Base-by-base conservation (phyloP, 2,329 filamentous ascomycete species). In the Bipolaris cookei region DNA sequence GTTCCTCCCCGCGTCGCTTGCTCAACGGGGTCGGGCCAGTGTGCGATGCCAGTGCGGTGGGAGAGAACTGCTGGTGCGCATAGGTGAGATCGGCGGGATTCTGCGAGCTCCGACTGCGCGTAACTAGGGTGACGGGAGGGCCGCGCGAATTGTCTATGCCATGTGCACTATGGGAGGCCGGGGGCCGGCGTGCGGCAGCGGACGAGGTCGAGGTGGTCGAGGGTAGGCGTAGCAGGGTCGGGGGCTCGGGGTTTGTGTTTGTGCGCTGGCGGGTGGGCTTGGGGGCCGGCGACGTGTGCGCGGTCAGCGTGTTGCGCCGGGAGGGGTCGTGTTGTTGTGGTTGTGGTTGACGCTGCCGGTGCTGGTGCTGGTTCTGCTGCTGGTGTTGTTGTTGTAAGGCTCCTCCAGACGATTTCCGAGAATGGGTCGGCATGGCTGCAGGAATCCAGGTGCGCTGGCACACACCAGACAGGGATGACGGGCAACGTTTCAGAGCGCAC, bases 101-200 rank as follows among this genome's bases (percentile, higher is more conserved):
- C 54, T 70, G 72, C 39, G 68, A 58, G 51, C 30, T 48, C 8
- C 56, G 39, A 32, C 68, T 60, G 64, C 74, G 72, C 58, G 69
- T 82, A 57, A 81, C 79, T 56, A 82, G 76, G n/a, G 81, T 78
- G 56, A 82, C 79, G 49, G 81, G 81, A 43, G 82, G 81, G 57
- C 81, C 82, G 66, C 77, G 73, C 54, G 76, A 78, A 28, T 79
- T 81, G 68, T 81, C 79, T 75, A 83, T 81, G 65, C 81, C 80
- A 77, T 80, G 76, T 51, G 77, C 79, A 63, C 78, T 81, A 61
- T 77, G 77, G 46, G 80, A 82, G 21, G 80, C 80, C 38, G 81
- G 81, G 28, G 80, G 76, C 62, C 77, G 71, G 71, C 75, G 75
- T 34, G 64, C 54, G n/a, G 72, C 58, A 16, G 67, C 54, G 10